These are phyloP conservation scores for Xylaria sp. DNA, from an alignment of 2,329 filamentous ascomycete species.

Conservation along the genomic window DNA sequence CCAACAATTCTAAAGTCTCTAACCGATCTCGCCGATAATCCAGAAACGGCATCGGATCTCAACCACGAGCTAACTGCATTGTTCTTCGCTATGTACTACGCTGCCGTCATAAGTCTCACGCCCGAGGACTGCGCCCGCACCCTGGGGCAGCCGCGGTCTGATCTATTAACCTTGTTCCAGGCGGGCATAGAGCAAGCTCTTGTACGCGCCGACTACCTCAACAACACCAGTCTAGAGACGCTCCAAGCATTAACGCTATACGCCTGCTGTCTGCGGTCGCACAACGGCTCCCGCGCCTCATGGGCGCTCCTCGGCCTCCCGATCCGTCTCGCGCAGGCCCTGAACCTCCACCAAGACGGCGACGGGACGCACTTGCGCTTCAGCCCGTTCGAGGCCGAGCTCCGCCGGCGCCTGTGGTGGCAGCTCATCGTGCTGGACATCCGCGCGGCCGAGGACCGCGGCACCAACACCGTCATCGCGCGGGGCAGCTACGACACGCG, in stretches of 20 bases:
- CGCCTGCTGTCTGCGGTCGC: conserved; percentile 54
- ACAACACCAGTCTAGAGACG: conserved; percentile 53
- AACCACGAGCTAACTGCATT: conserved; percentile 51
- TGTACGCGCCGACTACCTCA: conserved; percentile 57
- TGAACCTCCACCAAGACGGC: conserved; percentile 57
- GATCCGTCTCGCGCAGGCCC: conserved; percentile 57
- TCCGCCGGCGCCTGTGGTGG: conserved; percentile 71
- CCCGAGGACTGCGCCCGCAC: conserved; percentile 48
- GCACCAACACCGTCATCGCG: conserved; percentile 58
- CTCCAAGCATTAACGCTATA: conserved; percentile 58
- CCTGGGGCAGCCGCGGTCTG: conserved; percentile 52
- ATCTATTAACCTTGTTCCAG: conserved; percentile 50
- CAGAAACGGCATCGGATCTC: conserved; percentile 37
- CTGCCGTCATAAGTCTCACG: conserved; percentile 52
- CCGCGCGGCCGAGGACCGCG: conserved; percentile 65
- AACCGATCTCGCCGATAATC: conserved; percentile 51
- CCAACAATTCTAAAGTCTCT: conserved; percentile 52
- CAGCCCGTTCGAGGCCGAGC: conserved; percentile 65
- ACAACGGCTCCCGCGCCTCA: conserved; percentile 53
- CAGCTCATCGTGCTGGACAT: conserved; percentile 71
- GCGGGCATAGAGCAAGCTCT: conserved; percentile 54
- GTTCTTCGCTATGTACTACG: conserved; percentile 58
- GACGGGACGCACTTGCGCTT: conserved; percentile 45
- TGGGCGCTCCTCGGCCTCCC: conserved; percentile 57
- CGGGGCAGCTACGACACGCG: conserved; percentile 58